Evolutionary conservation across 2,329 filamentous ascomycete species (phyloP), one percentile per base, ranked within the genome.

Genomic region (Ceratocystis papillata): DNA sequence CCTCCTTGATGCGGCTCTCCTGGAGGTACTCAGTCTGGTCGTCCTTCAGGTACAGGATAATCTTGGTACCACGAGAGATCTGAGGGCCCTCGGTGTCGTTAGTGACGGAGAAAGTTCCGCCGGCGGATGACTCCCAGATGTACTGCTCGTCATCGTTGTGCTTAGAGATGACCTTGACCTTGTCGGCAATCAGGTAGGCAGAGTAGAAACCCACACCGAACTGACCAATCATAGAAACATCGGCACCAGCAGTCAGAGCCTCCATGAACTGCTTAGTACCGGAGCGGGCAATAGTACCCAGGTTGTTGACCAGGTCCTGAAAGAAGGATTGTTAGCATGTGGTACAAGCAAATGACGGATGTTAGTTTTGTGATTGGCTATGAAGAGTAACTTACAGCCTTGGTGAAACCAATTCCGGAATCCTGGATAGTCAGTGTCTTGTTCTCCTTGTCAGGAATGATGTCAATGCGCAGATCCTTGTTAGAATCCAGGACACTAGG

Each of bases 141-240:
- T 99, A 99, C 83, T 99, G 94, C 85, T 99, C 94, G 75, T 99
- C 94, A 80, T 99, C 94, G 77, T 99, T 99, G 89, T 96, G 83
- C 87, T 97, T 99, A 75, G 94, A 97, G 79, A 96, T 76, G 77
- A 99, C 92, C 72, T 87, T 91, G 73, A 99, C 94, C 74, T 86
- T 87, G 84, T 99, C 94, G 77, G 94, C 94, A 73, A 99, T 94
- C 68, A 99, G 91, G 86, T 99, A 99, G 76, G 94, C 94, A 69
- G 94, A 97, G 87, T 99, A 99, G 90, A 99, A 99, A 88, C 94
- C 94, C 74, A 99, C 94, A 95, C 94, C 94, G 79, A 99, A 99
- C 83, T 99, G 94, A 76, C 94, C 94, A 78, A 99, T 99, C 94
- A 99, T 97, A 81, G 94, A 97, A 73, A 99, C 94, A 80, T 99